Conservation (phyloP, 106 monocot species). For the Apostasia ramifera region DNA sequence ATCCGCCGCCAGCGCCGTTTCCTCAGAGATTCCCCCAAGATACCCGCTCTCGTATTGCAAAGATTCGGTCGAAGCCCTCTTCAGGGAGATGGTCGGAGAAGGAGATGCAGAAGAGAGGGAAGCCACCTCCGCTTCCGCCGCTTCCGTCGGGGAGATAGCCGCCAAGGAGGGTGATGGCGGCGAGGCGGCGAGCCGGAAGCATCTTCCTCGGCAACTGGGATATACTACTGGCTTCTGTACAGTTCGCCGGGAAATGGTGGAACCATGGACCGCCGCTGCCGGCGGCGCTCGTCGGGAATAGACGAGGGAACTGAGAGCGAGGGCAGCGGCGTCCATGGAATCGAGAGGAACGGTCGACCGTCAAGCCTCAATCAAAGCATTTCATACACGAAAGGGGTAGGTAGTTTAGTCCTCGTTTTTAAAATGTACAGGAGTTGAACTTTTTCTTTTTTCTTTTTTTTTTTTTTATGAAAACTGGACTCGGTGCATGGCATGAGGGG, state of each 20-base stretch:
- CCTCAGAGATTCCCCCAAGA: slow-evolving; percentile 39
- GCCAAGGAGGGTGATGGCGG: not conserved
- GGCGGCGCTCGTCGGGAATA: not conserved
- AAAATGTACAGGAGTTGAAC: too few relatives aligned
- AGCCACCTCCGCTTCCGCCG: not conserved
- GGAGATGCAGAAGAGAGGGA: not conserved
- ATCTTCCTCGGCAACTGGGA: not conserved
- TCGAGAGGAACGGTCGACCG: too few relatives aligned
- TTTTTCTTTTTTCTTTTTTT: too few relatives aligned
- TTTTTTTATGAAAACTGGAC: too few relatives aligned
- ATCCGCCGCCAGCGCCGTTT: slow-evolving; percentile 1
- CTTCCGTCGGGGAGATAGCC: slow-evolving; percentile 2
- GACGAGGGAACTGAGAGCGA: not conserved
- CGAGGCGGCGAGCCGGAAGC: not conserved
- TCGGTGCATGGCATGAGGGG: too few relatives aligned
- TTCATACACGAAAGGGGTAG: too few relatives aligned
- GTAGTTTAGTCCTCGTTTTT: too few relatives aligned
- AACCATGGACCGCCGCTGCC: not conserved
- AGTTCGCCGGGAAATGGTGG: not conserved
- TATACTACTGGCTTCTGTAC: not conserved
- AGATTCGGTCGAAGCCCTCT: slow-evolving; percentile 28
- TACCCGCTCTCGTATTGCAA: slow-evolving; percentile 49
- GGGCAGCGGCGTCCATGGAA: not conserved
- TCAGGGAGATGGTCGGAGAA: not conserved
- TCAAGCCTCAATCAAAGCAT: too few relatives aligned